Conservation (phyloP, 805 yeast genomes). For the Sugiyamaella smithiae region DNA sequence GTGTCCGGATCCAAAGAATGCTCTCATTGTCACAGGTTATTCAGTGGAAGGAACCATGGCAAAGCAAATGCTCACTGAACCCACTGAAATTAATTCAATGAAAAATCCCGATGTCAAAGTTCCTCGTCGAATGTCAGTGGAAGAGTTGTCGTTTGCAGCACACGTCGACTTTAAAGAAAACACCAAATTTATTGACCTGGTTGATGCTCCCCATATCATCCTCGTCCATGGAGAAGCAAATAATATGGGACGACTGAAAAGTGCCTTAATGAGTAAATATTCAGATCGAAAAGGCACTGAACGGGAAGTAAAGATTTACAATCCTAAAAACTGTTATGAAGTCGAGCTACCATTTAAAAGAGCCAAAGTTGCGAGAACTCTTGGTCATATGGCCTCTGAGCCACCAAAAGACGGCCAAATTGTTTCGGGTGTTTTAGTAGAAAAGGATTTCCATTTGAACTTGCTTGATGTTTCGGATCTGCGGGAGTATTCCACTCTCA, state of each 20-base stretch:
- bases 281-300: conserved; percentile 78
- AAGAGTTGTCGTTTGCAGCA: conserved; percentile 98
- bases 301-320: conserved; percentile 84
- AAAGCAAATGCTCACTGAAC: conserved; percentile 80
- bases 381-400: conserved; percentile 55
- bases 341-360: conserved; percentile 77
- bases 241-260: conserved; percentile 97
- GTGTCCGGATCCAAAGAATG: conserved; percentile 94
- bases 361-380: conserved; percentile 73
- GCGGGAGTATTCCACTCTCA: conserved; percentile 81
- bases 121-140: conserved; percentile 83
- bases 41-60: conserved; percentile 99
- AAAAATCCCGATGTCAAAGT: conserved; percentile 77
- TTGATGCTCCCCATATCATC: conserved; percentile 80
- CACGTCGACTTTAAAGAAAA: conserved; percentile 97
- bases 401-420: conserved; percentile 44
- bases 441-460: conserved; percentile 85
- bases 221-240: conserved; percentile 96
- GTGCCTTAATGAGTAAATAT: conserved; percentile 87
- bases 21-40: conserved; percentile 89
- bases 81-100: conserved; percentile 81
- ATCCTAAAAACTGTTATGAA: conserved; percentile 87
- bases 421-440: conserved; percentile 82
- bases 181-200: conserved; percentile 82
- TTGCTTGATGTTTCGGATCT: conserved; percentile 82